Evolutionary conservation across 306 rosid genomes (phyloP).

Genomic region (Quercus mongolica): DNA sequence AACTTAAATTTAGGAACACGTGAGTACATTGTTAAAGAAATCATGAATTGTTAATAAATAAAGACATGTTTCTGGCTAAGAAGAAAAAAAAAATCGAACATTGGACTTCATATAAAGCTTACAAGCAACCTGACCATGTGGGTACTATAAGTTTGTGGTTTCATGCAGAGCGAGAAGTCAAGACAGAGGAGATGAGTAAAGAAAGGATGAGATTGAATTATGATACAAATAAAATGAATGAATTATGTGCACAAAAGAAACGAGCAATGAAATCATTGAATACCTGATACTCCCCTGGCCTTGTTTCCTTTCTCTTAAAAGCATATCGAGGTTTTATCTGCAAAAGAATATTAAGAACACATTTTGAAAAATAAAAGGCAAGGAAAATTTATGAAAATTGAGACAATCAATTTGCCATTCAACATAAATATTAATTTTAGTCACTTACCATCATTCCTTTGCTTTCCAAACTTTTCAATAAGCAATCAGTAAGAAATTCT

Average conservation of each 20-base stretch:
- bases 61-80: background rate
- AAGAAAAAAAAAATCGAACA: background rate
- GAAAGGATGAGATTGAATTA: background rate
- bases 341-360: conserved; percentile 2
- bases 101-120: background rate
- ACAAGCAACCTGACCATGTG: background rate
- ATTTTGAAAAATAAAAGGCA: background rate
- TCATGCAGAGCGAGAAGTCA: background rate
- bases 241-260: background rate
- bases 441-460: conserved; percentile 80
- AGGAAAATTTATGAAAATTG: conserved; percentile 7
- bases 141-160: background rate
- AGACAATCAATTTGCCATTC: conserved; percentile 1
- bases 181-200: background rate
- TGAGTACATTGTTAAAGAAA: background rate
- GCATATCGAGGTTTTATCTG: conserved; percentile 92
- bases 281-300: conserved; percentile 98
- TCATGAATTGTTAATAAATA: background rate
- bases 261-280: conserved; percentile 10
- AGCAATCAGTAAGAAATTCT: conserved; percentile 92
- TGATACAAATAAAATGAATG: background rate
- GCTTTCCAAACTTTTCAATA: conserved; percentile 96
- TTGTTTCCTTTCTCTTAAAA: conserved; percentile 92
- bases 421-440: conserved; percentile 11
- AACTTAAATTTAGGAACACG: background rate